phyloP scores from a whole-genome alignment of 495 filamentous ascomycete genomes.

The Trypethelium eluteriae region DNA sequence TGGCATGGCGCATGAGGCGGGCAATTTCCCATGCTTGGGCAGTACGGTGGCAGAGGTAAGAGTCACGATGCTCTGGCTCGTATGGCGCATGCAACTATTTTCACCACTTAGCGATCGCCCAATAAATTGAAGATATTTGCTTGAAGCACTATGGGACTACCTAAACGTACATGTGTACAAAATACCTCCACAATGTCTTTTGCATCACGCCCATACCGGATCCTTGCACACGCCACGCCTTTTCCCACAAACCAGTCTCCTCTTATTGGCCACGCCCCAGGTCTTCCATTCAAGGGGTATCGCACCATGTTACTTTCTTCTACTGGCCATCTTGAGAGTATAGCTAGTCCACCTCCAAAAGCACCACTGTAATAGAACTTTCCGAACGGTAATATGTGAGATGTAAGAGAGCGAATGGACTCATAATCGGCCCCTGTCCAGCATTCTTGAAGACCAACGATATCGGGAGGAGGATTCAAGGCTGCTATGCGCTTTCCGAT shows the following conservation, averaged over 20 bases:
- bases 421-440: constrained; percentile 89
- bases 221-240: constrained; percentile 77
- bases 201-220: constrained; percentile 59
- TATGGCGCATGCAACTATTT: constrained; percentile 77
- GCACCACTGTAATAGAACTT: constrained; percentile 91
- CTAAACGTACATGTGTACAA: constrained; percentile 63
- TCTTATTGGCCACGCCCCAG: constrained; percentile 75
- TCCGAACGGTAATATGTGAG: constrained; percentile 74
- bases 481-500: constrained; percentile 52
- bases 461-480: constrained; percentile 63
- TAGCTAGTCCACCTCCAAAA: constrained; percentile 82
- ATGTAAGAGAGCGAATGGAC: constrained; percentile 66
- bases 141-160: constrained; percentile 1
- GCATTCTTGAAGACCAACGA: constrained; percentile 92
- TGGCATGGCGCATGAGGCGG: constrained; percentile 78
- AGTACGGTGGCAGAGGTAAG: constrained; percentile 80
- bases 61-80: constrained; percentile 68
- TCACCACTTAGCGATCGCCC: constrained; percentile 19
- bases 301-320: constrained; percentile 77
- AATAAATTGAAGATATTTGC: not conserved
- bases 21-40: constrained; percentile 97
- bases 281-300: constrained; percentile 90
- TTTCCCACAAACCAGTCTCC: constrained; percentile 96
- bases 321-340: constrained; percentile 95
- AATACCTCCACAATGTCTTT: constrained; percentile 83